Evolutionary conservation across 2,329 filamentous ascomycete species (phyloP).

Genomic region (Setomelanomma holmii): DNA sequence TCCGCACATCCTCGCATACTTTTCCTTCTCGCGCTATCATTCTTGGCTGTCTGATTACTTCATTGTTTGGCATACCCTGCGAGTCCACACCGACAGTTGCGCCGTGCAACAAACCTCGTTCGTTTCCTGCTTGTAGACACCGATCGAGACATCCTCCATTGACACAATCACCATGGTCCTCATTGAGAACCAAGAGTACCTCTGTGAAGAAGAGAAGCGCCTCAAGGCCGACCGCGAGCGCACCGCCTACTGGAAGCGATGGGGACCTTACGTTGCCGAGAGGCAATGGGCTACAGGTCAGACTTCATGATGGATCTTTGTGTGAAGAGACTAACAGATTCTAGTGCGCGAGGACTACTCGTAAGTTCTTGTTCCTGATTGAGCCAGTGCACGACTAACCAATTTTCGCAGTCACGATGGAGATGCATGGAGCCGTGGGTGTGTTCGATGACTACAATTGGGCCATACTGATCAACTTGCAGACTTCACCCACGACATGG

Average conservation of each 20-base stretch:
- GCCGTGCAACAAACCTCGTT: conserved; percentile 19
- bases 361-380: conserved; percentile 53
- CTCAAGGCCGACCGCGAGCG: conserved; percentile 84
- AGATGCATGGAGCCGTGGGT: conserved; percentile 94
- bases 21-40: conserved; percentile 11
- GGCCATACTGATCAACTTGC: conserved; percentile 31
- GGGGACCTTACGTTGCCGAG: conserved; percentile 93
- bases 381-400: conserved; percentile 31
- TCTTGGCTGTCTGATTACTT: conserved; percentile 24
- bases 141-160: conserved; percentile 11
- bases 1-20: conserved; percentile 2
- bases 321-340: conserved; percentile 35
- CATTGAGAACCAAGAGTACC: conserved; percentile 84
- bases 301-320: conserved; percentile 29
- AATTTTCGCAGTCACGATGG: conserved; percentile 69
- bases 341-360: conserved; percentile 90
- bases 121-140: conserved; percentile 10
- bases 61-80: conserved; percentile 27
- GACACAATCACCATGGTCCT: conserved; percentile 73
- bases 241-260: conserved; percentile 96
- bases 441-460: not conserved
- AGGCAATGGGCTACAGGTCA: conserved; percentile 93
- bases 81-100: conserved; percentile 27
- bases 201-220: conserved; percentile 89
- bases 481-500: conserved; percentile 96